Conservation (phyloP, 306 rosid genomes). For the Clitoria ternatea region DNA sequence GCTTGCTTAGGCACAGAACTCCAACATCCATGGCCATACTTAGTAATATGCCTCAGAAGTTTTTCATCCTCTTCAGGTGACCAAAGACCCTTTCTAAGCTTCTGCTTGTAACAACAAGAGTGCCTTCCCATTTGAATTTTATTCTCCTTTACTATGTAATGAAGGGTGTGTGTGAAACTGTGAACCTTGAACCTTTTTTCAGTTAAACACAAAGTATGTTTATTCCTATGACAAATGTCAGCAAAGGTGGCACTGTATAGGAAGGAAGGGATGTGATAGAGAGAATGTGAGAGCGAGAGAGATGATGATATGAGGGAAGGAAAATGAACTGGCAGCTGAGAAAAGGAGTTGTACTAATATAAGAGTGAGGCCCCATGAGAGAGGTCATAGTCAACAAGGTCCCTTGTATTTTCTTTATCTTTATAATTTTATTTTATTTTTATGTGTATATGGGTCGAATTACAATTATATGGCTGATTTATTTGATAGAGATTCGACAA, state of each 20-base stretch:
- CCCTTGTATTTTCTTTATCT: not conserved
- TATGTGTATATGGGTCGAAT: not conserved
- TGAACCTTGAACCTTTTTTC: slow-evolving; percentile 11
- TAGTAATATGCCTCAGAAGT: slow-evolving; percentile 47
- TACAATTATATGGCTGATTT: slow-evolving; percentile 19
- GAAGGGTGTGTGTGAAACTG: too few species aligned
- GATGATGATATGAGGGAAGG: slow-evolving; percentile 33
- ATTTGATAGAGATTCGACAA: slow-evolving; percentile 20
- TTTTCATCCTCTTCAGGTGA: slow-evolving; percentile 67
- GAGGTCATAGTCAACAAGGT: slow-evolving; percentile 42
- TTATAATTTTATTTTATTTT: not conserved
- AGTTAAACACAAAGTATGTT: slow-evolving; percentile 30
- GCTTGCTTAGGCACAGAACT: slow-evolving; percentile 69
- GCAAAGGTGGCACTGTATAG: slow-evolving; percentile 28
- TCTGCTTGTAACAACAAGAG: slow-evolving; percentile 59
- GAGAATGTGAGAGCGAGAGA: slow-evolving; percentile 27
- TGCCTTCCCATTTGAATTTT: slow-evolving; percentile 50
- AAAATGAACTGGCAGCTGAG: slow-evolving; percentile 49
- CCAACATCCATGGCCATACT: slow-evolving; percentile 63
- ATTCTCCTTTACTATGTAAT: too few species aligned
- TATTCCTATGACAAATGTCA: slow-evolving; percentile 38
- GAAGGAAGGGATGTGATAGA: slow-evolving; percentile 29
- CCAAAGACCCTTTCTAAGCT: slow-evolving; percentile 61
- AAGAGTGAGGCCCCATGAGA: slow-evolving; percentile 34
- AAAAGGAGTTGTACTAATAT: slow-evolving; percentile 49